phyloP scores from a whole-genome alignment of 805 yeast genomes.

The Nakazawaea ishiwadae region DNA sequence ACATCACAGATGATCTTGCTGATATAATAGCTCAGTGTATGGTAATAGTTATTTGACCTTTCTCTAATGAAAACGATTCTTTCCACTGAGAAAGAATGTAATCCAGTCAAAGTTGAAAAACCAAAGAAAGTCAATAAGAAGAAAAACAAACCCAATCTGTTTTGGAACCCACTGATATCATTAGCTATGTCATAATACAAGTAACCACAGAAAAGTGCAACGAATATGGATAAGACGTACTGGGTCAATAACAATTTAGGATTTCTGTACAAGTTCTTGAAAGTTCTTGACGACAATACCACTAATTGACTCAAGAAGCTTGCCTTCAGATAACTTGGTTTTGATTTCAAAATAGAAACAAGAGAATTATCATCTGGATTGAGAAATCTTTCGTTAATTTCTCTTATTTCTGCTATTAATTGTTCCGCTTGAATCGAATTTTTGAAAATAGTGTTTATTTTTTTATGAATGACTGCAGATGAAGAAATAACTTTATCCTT shows the following conservation, averaged over 20 bases:
- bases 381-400: slow-evolving; percentile 14
- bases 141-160: slow-evolving; percentile 89
- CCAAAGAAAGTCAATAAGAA: slow-evolving; percentile 90
- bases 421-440: slow-evolving; percentile 35
- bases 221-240: slow-evolving; percentile 66
- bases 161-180: slow-evolving; percentile 95
- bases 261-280: slow-evolving; percentile 88
- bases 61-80: slow-evolving; percentile 88
- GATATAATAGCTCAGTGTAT: slow-evolving; percentile 77
- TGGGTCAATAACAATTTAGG: slow-evolving; percentile 86
- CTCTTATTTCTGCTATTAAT: slow-evolving; percentile 33
- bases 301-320: slow-evolving; percentile 57
- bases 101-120: slow-evolving; percentile 86
- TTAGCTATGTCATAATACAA: slow-evolving; percentile 78
- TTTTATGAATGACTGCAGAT: slow-evolving; percentile 1
- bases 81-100: slow-evolving; percentile 85
- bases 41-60: slow-evolving; percentile 90
- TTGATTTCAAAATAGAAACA: slow-evolving; percentile 23
- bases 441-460: slow-evolving; percentile 19
- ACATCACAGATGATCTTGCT: slow-evolving; percentile 89
- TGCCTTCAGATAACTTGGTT: slow-evolving; percentile 43
- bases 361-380: slow-evolving; percentile 13
- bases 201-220: slow-evolving; percentile 83
- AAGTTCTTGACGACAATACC: slow-evolving; percentile 81
- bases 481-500: slow-evolving; percentile 16